Base-by-base conservation (phyloP, 2,329 filamentous ascomycete genomes). In the Ophiostoma triangulosporum region DNA sequence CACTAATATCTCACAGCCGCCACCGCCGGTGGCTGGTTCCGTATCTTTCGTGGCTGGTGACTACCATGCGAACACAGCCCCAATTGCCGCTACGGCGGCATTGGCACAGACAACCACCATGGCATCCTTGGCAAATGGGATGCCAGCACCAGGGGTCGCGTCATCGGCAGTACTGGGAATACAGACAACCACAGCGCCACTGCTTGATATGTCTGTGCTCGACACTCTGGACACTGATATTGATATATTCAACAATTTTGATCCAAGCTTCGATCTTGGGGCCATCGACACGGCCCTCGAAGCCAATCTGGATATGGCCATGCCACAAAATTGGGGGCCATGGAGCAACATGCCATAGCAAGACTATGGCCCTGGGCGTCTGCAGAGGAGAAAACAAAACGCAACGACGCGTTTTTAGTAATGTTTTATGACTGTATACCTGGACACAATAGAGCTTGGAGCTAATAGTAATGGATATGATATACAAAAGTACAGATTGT, bases 161-260 rank as follows among this genome's bases (percentile, higher is more conserved):
- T 3, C 20, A 17, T n/a, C 46, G 20, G 15, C 46, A 17, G 27
- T 24, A 12, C 20, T 48, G 27, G 46, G 46, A 17, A 32, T 48
- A 17, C 43, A 29, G 7, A 29, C 43, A 11, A 17, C 45, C 3
- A 6, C 32, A 7, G 8, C 43, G 6, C 20, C 35, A 22, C 35
- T 40, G 2, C 29, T 61, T 2, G 65, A 65, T n/a, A 56, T 63
- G 4, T 57, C 60, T 6, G 54, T 59, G 3, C 58, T 64, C 17
- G 62, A 60, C 7, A 60, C 62, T 2, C 63, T 71, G 6, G 71
- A 74, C 55, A 70, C 70, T 1, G 73, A 75, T 1, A 65, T 76
- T n/a, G 74, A 78, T 45, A 65, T 78, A 1, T 78, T 78, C 58
- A 73, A 72, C 3, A 70, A 77, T 43, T 76, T 79, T 26, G 76